Percentiles rank a stretch among this genome's conserved stretches.
These are phyloP conservation scores for Endoconidiophora polonica DNA, from an alignment of 2,329 filamentous ascomycete genomes.

Conservation along the genomic window DNA sequence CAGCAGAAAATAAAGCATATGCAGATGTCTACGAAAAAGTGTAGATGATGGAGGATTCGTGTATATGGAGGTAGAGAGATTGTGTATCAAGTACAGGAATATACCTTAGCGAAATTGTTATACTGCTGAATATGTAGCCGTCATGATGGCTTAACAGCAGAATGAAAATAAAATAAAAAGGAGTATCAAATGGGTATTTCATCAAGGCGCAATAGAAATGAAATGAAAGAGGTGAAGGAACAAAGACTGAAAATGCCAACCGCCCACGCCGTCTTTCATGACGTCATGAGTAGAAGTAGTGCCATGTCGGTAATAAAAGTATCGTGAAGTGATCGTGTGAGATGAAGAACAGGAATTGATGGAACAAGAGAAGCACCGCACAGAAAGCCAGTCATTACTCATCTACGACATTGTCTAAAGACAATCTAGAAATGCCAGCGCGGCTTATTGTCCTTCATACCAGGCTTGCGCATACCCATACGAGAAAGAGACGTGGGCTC, in stretches of 20 bases:
- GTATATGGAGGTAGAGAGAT: too few relatives aligned
- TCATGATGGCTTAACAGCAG: not conserved
- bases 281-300: too few relatives aligned
- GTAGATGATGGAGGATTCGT: too few relatives aligned
- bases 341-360: constrained; percentile 7
- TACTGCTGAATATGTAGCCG: too few relatives aligned
- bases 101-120: too few relatives aligned
- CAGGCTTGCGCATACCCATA: constrained; percentile 24
- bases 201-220: not conserved
- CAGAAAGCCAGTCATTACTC: constrained; percentile 1
- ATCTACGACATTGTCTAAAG: not conserved
- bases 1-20: too few relatives aligned
- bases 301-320: too few relatives aligned
- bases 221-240: not conserved
- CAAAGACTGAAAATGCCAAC: not conserved
- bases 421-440: constrained; percentile 29
- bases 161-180: constrained; percentile 2
- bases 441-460: constrained; percentile 27
- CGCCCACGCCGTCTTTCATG: too few relatives aligned
- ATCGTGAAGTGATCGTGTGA: constrained; percentile 6
- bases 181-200: too few relatives aligned
- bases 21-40: too few relatives aligned
- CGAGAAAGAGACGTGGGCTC: constrained; percentile 30
- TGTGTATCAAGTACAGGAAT: too few relatives aligned
- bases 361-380: constrained; percentile 2